Percentiles rank a stretch among this genome's conserved stretches.
phyloP scores from a whole-genome alignment of 495 filamentous ascomycete genomes.

The Xylaria grammica region DNA sequence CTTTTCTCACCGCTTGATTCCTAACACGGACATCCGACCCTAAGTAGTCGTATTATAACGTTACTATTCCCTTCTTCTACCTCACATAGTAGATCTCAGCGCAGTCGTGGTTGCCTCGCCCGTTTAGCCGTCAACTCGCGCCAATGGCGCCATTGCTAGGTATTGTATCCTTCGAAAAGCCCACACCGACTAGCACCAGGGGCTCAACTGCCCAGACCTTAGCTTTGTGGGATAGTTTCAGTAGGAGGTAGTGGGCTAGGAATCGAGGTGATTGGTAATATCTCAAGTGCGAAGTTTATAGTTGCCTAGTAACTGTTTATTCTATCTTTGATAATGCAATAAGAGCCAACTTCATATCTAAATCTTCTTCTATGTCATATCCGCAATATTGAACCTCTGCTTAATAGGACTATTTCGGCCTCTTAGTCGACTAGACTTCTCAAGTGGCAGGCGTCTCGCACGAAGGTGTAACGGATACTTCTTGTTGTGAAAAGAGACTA shows the following conservation, averaged over 20 bases:
- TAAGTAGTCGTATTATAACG: not conserved
- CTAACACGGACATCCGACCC: not conserved
- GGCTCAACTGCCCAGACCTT: not conserved
- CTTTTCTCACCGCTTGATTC: not conserved
- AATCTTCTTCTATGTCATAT: no score
- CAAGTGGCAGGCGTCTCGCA: no score
- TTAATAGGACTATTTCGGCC: no score
- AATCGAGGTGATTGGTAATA: not conserved
- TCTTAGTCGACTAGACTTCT: no score
- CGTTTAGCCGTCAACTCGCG: not conserved
- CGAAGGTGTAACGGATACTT: no score
- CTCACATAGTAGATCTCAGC: not conserved
- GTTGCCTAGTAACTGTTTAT: no score
- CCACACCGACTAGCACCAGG: not conserved
- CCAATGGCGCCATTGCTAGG: not conserved
- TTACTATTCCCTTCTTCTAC: not conserved
- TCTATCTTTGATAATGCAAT: no score
- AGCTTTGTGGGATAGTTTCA: not conserved
- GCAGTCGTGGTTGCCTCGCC: not conserved
- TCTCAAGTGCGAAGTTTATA: no score
- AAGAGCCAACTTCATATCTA: no score
- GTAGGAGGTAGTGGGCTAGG: conserved; percentile 4
- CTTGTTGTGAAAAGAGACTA: no score
- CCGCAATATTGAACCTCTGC: no score
- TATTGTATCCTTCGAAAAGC: not conserved